Percentiles rank a stretch among this genome's conserved stretches.
phyloP scores from a whole-genome alignment of 495 filamentous ascomycete genomes.

The Hypoxylon rickii region DNA sequence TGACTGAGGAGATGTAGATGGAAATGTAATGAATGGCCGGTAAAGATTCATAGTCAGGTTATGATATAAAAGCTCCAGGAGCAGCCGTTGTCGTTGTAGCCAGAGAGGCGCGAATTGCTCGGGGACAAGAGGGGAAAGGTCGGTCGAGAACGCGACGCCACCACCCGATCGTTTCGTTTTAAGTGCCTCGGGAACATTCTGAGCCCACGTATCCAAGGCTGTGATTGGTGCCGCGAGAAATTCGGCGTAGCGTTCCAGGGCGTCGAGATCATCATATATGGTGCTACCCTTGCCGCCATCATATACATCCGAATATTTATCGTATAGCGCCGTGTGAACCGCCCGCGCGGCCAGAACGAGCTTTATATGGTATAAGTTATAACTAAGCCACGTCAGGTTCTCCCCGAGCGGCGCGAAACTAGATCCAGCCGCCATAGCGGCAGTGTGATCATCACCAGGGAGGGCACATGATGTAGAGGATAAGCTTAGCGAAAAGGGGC shows the following conservation, averaged over 20 bases:
- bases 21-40: constrained; percentile 49
- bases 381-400: constrained; percentile 35
- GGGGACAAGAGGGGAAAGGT: constrained; percentile 42
- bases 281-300: too few species aligned
- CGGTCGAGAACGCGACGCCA: constrained; percentile 50
- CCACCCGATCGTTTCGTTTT: constrained; percentile 42
- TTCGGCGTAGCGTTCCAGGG: constrained; percentile 33
- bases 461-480: constrained; percentile 40
- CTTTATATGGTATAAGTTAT: constrained; percentile 42
- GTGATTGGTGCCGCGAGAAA: constrained; percentile 36
- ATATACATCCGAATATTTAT: constrained; percentile 27
- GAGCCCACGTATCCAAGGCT: constrained; percentile 43
- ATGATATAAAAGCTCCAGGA: constrained; percentile 58
- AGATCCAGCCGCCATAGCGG: constrained; percentile 39
- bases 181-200: constrained; percentile 45
- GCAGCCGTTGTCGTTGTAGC: constrained; percentile 53
- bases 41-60: constrained; percentile 49
- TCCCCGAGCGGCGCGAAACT: constrained; percentile 40
- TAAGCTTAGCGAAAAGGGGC: constrained; percentile 43
- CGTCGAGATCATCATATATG: constrained; percentile 2
- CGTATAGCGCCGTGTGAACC: constrained; percentile 43
- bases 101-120: constrained; percentile 46
- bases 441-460: constrained; percentile 38
- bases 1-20: not conserved
- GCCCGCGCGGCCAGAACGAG: constrained; percentile 44